A percentile compares a stretch with the other conserved stretches of the same genome.
Evolutionary conservation across 768 basidiomycete species (phyloP).

Genomic region (Trametes gibbosa): DNA sequence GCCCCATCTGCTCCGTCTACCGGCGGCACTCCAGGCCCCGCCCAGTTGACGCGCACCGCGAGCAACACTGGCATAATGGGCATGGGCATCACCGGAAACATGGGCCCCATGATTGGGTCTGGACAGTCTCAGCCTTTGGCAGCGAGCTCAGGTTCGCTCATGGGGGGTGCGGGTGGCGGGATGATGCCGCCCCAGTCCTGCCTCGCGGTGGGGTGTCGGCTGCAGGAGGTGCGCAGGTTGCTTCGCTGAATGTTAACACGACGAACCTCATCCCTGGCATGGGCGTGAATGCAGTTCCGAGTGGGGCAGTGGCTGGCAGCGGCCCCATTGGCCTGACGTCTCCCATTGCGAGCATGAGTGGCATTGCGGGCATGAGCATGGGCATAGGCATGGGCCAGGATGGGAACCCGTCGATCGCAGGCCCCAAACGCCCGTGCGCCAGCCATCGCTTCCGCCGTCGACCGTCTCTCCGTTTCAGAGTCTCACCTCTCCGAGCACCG

Average conservation of each 20-base stretch:
- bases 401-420: conserved; percentile 18
- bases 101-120: conserved; percentile 2
- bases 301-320: conserved; percentile 8
- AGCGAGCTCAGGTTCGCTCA: conserved; percentile 21
- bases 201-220: conserved; percentile 21
- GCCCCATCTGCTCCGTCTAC: neutral
- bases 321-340: conserved; percentile 17
- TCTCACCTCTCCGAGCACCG: conserved; percentile 10
- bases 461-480: conserved; percentile 26
- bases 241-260: conserved; percentile 18
- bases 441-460: conserved; percentile 25
- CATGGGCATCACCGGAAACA: conserved; percentile 21
- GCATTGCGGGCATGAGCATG: conserved; percentile 13
- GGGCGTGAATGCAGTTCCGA: neutral
- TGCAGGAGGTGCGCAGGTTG: neutral
- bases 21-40: neutral
- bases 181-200: conserved; percentile 41
- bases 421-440: conserved; percentile 24
- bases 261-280: conserved; percentile 11
- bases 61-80: conserved; percentile 15
- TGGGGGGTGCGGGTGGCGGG: conserved; percentile 32
- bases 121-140: neutral
- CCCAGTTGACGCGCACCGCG: conserved; percentile 7
- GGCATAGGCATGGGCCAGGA: too few species aligned
- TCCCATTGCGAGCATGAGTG: conserved; percentile 7